Evolutionary conservation across 164 flowering plant species (phyloP).

Genomic region (Nymphaea thermarum): DNA sequence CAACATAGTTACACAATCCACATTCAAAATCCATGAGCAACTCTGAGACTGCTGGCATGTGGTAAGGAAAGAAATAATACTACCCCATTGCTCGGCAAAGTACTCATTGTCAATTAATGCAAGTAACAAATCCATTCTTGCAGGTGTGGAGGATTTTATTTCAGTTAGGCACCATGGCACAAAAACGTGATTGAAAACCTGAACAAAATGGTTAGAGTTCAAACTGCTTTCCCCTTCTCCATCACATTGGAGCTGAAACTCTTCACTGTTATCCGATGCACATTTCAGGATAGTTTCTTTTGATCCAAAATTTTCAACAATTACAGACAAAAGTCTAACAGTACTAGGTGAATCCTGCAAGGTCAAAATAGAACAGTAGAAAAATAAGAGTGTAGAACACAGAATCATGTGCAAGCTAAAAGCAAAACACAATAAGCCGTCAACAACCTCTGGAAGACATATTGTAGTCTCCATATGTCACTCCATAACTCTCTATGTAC

Average conservation of each 20-base stretch:
- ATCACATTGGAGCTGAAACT: slow-evolving; percentile 6
- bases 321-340: slow-evolving; percentile 42
- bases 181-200: slow-evolving; percentile 46
- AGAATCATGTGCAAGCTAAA: background rate
- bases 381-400: background rate
- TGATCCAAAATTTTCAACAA: slow-evolving; percentile 68
- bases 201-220: slow-evolving; percentile 26
- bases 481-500: too few species aligned
- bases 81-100: slow-evolving; percentile 67
- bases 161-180: slow-evolving; percentile 71
- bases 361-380: background rate
- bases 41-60: slow-evolving; percentile 11
- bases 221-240: slow-evolving; percentile 16
- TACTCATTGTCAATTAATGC: slow-evolving; percentile 59
- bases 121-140: slow-evolving; percentile 70
- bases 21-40: slow-evolving; percentile 16
- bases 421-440: too few species aligned
- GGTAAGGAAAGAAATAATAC: slow-evolving; percentile 36
- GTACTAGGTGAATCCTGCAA: slow-evolving; percentile 55
- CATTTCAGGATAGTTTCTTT: slow-evolving; percentile 31
- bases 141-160: slow-evolving; percentile 25
- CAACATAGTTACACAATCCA: slow-evolving; percentile 25
- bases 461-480: too few species aligned
- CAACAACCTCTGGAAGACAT: too few species aligned
- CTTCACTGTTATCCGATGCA: slow-evolving; percentile 7